Conservation (phyloP, 179 eudicot genomes). For the Silene noctiflora region DNA sequence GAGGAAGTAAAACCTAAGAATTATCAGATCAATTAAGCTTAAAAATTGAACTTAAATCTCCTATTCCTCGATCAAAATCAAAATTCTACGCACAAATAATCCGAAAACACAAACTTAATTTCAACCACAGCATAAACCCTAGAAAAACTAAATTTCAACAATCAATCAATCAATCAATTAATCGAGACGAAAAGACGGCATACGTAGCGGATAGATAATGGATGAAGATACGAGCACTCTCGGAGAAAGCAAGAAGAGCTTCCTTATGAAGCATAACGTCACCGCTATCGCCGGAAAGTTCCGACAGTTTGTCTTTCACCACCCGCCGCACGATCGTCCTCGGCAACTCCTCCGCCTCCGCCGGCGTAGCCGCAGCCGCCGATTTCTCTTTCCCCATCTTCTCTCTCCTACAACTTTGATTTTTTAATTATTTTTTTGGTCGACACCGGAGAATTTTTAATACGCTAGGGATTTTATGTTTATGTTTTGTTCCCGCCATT, state of each 20-base stretch:
- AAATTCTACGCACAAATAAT: not conserved
- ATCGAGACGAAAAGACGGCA: constrained; percentile 14
- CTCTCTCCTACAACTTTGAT: not conserved
- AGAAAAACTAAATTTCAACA: not conserved
- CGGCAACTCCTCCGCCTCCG: constrained; percentile 63
- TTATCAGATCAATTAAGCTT: not conserved
- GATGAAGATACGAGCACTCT: constrained; percentile 80
- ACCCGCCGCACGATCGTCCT: constrained; percentile 72
- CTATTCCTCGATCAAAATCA: not conserved
- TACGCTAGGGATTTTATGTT: no score
- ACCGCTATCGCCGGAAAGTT: constrained; percentile 46
- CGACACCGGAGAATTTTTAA: not conserved
- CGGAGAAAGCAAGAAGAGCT: constrained; percentile 61
- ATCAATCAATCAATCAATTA: not conserved
- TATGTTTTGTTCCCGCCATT: constrained; percentile 28
- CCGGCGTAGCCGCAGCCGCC: not conserved
- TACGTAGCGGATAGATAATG: constrained; percentile 93
- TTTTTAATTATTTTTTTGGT: not conserved
- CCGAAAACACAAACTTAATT: not conserved
- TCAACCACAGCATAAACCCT: not conserved
- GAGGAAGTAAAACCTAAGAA: not conserved
- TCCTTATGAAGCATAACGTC: constrained; percentile 62
- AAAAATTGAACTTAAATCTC: not conserved
- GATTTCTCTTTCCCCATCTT: constrained; percentile 31
- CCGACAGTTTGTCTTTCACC: constrained; percentile 78